phyloP scores from a whole-genome alignment of 176 grass and related monocot genomes.

The Aechmea fasciata region DNA sequence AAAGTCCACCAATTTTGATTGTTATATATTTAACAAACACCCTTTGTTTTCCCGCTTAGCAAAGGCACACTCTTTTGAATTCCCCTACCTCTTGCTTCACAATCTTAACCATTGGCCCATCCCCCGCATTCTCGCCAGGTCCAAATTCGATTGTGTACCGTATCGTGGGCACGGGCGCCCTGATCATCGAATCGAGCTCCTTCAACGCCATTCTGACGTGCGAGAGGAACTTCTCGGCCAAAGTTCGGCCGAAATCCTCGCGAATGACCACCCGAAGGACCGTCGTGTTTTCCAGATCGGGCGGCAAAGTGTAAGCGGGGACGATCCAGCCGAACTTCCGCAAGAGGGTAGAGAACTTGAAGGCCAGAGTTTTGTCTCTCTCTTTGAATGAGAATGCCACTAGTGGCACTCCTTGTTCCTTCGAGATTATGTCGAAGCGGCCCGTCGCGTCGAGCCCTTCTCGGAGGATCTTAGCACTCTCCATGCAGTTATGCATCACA shows the following conservation, averaged over 20 bases:
- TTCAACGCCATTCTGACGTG: not conserved
- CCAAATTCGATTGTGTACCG: slow-evolving; percentile 50
- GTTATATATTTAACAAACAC: slow-evolving; percentile 32
- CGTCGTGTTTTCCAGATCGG: slow-evolving; percentile 53
- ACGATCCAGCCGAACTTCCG: slow-evolving; percentile 74
- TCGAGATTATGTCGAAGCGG: slow-evolving; percentile 64
- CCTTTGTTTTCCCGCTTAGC: slow-evolving; percentile 56
- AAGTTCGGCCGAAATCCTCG: slow-evolving; percentile 18
- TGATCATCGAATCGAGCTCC: not conserved
- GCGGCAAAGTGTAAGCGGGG: slow-evolving; percentile 84
- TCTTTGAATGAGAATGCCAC: slow-evolving; percentile 77
- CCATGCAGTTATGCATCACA: slow-evolving; percentile 90
- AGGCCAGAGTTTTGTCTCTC: slow-evolving; percentile 24
- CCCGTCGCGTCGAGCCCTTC: slow-evolving; percentile 42
- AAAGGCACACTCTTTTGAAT: slow-evolving; percentile 40
- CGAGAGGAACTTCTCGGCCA: slow-evolving; percentile 1
- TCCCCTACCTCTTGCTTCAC: slow-evolving; percentile 30
- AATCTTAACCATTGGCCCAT: slow-evolving; percentile 31
- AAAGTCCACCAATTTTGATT: not conserved
- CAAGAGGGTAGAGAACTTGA: slow-evolving; percentile 43
- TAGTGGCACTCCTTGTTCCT: slow-evolving; percentile 64
- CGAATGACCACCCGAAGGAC: slow-evolving; percentile 37
- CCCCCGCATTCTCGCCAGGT: slow-evolving; percentile 7
- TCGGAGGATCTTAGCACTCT: slow-evolving; percentile 44
- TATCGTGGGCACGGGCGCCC: slow-evolving; percentile 17